These are phyloP conservation scores for Penicillium freii DNA, from an alignment of 2,329 filamentous ascomycete genomes.

Conservation along the genomic window DNA sequence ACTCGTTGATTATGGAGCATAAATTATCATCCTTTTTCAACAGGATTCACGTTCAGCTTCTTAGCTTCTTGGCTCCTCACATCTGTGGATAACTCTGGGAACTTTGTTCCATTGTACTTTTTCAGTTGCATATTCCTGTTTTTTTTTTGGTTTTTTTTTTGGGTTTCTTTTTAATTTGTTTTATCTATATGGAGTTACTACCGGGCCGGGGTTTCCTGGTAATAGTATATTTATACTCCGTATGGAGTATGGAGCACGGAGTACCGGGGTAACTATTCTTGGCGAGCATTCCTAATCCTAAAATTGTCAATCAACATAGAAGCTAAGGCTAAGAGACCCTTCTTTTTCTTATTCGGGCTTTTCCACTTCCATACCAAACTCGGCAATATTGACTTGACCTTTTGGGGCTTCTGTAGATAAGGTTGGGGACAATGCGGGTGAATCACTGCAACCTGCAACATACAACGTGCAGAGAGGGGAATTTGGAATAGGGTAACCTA, in stretches of 20 bases:
- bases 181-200: not conserved
- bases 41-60: not conserved
- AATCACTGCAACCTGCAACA: conserved; percentile 3
- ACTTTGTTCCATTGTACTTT: not conserved
- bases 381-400: conserved; percentile 1
- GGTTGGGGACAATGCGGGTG: conserved; percentile 2
- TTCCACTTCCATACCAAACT: not conserved
- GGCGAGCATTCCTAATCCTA: not conserved
- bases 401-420: conserved; percentile 1
- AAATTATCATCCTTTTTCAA: not conserved
- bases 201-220: not conserved
- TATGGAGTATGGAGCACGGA: not conserved
- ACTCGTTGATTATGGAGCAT: not conserved
- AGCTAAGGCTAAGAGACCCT: not conserved
- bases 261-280: not conserved
- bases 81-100: not conserved
- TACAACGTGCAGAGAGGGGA: not conserved
- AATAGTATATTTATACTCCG: too few species aligned
- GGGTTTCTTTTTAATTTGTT: too few species aligned
- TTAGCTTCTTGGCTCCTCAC: not conserved
- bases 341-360: not conserved
- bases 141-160: not conserved
- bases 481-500: not conserved
- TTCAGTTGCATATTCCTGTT: not conserved
- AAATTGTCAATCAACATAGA: not conserved